phyloP scores from a whole-genome alignment of 2,329 filamentous ascomycete species.

The Cladorrhinum sp. region DNA sequence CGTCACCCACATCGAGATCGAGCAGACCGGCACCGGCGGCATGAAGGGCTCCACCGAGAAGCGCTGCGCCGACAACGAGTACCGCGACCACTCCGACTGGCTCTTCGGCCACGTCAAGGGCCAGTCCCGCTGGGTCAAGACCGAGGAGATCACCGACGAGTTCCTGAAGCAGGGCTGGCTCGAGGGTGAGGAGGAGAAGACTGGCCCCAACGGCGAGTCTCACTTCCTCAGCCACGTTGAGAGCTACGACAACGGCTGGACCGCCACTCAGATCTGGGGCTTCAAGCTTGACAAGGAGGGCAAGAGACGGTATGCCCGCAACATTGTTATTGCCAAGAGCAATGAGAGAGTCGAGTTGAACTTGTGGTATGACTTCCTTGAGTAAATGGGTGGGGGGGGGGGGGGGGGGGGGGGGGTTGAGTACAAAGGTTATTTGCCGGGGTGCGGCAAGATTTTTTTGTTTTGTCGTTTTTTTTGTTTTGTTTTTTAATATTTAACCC shows the following conservation, averaged over 20 bases:
- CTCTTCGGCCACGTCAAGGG: conserved; percentile 73
- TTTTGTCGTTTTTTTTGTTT: neutral
- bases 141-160: conserved; percentile 51
- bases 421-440: neutral
- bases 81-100: conserved; percentile 68
- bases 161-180: conserved; percentile 59
- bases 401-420: neutral
- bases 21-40: conserved; percentile 68
- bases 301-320: conserved; percentile 50
- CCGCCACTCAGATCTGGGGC: conserved; percentile 58
- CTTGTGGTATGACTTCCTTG: conserved; percentile 54
- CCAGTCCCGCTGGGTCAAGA: conserved; percentile 49
- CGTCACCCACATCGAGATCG: conserved; percentile 64
- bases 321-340: conserved; percentile 52
- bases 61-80: conserved; percentile 50
- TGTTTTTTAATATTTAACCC: no score
- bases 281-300: conserved; percentile 51
- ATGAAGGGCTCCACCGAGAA: conserved; percentile 61
- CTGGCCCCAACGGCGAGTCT: conserved; percentile 55
- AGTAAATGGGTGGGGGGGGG: neutral
- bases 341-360: conserved; percentile 47
- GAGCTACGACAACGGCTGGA: conserved; percentile 52
- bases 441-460: conserved; percentile 1
- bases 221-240: conserved; percentile 63
- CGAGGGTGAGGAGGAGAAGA: conserved; percentile 49